Base-by-base conservation (phyloP, 106 monocot genomes). In the Alisma plantagoaquatica region DNA sequence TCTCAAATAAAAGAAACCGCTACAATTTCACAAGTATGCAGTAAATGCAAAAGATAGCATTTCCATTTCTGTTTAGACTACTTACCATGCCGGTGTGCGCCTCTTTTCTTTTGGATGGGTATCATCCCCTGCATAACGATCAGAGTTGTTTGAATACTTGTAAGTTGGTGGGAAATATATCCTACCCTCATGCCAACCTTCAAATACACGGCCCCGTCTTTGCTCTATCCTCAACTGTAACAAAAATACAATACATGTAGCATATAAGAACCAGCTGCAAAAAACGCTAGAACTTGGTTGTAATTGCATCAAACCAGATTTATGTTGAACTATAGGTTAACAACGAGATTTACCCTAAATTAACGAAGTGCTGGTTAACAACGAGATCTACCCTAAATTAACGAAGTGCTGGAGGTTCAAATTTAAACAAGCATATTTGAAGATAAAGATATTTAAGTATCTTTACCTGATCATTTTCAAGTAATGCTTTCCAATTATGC, bases 401-500 rank as follows among this genome's bases (percentile, higher is more conserved):
- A 7, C 35, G 35, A 38, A 38, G 6, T 38, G 9, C 6, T 7
- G 35, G 14, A 38, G 35, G 35, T 7, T 7, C 14, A 14, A 38
- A 6, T 38, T 38, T 38, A 14, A 7, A 14, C 14, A 7, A 7
- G 35, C 14, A 6, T 38, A 14, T 7, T 38, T 14, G 35, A 38
- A n/a, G n/a, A n/a, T n/a, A n/a, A n/a, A n/a, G n/a, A n/a, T n/a
- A n/a, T n/a, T n/a, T 38, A 7, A 7, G 35, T 14, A 14, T 7
- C 54, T 67, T 46, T 67, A 86, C 91, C 84, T 91, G 91, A 69
- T 91, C 91, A 57, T 81, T 84, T 63, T 84, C 84, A 32, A 91
- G 60, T 29, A 91, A 49, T 45, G 63, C 67, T 61, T 64, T 74
- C 86, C 86, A 86, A 60, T 86, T 80, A 60, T 59, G 86, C 86